Evolutionary conservation across 2,329 filamentous ascomycete species (phyloP), one percentile per base, ranked within the genome.

Genomic region (Penicillium sp.): DNA sequence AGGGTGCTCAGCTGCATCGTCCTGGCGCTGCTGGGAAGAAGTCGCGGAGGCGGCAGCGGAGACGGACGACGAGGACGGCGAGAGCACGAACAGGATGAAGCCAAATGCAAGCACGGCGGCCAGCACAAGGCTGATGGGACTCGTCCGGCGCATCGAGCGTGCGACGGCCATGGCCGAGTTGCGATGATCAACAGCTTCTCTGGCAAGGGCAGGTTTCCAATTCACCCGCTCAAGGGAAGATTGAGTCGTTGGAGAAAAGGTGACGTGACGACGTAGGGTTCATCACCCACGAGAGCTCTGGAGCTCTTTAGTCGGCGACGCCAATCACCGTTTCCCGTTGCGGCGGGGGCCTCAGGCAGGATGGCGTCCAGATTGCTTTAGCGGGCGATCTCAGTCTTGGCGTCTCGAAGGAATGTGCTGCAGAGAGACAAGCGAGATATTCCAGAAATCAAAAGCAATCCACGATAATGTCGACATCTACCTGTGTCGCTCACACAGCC

Each of bases 81-180:
- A 57, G 66, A 75, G 57, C 71, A 72, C 47, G 73, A 66, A 54
- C 76, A 70, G 38, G 68, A 88, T 68, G 71, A 86, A 81, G 72
- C 86, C 81, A 64, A 93, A 78, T 67, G 83, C 83, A 50, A 93
- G 78, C 49, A 88, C 72, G 57, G 74, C 77, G 61, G 87, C 87
- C 57, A 94, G 76, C 58, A 85, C 68, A 55, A 91, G 74, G 46
- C 86, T 91, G 64, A 86, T 77, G 54, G 88, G 85, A 71, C 83
- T 93, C 66, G 85, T 82, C 73, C 86, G 86, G 73, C 88, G 88
- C 66, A 91, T 80, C 54, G 77, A 76, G 72, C 88, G 86, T 65
- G 77, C 66, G 58, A 77, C 71, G 60, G 77, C 78, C 79, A 83
- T 72, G 66, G 63, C 61, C 60, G 55, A 32, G 29, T 32, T 11